Base-by-base conservation (phyloP, 345 rosid species). In the Salix suchowensis region DNA sequence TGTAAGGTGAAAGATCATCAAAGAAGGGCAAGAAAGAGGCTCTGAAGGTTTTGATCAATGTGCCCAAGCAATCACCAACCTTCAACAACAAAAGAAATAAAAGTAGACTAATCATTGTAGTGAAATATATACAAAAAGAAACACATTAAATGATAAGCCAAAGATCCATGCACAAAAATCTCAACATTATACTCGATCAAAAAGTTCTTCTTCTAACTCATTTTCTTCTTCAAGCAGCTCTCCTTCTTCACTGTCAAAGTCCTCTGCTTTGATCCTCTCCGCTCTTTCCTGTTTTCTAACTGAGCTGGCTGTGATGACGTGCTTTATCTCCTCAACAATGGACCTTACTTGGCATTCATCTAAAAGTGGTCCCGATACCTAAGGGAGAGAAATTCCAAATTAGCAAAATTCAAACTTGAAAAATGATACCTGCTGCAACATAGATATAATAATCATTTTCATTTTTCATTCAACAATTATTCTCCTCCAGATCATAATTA, bases 61-160 rank as follows among this genome's bases (percentile, higher is more conserved):
- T 91, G 86, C 98, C 98, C 94, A 91, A 82, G 71, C 92, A 92
- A 82, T 96, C 99, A 79, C 98, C 99, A 12, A 94, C 98, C 99
- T 96, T 84, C 66, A 72, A 67, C 50, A 83, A 26, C 74, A 55
- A 58, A 26, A 46, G 34, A 68, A 7, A 36, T 19, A 54, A 30
- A 66, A n/a, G 74, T 30, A 72, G 54, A 77, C 46, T 3, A 28
- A 44, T 30, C 10, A 74, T 0, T 48, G 11, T 12, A 65, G 46
- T 19, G 18, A 28, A 2, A 21, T 65, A 65, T 32, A 30, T 36
- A 21, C 65, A 13, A 24, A 67, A 42, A 37, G 4, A 46, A 19
- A 65, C 5, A 12, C 23, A 42, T 6, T 11, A 28, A 44, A n/a
- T 15, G n/a, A 46, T 32, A 71, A 12, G 19, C 61, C 37, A 24